Percentiles rank a stretch among this genome's conserved stretches.
These are phyloP conservation scores for Pythium sp. DNA, from an alignment of 352 stramenopile genomes.

Conservation along the genomic window DNA sequence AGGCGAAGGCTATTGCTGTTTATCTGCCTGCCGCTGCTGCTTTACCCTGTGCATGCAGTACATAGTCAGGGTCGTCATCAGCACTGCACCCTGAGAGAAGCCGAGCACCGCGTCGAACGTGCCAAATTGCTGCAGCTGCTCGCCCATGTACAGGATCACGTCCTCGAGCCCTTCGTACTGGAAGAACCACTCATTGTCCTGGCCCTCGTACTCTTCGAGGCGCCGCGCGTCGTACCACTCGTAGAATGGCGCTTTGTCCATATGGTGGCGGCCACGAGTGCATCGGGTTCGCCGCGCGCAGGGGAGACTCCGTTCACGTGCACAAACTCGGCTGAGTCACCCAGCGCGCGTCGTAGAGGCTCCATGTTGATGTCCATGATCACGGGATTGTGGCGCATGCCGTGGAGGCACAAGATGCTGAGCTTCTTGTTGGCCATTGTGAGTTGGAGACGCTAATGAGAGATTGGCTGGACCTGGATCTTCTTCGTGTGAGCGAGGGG, in stretches of 20 bases:
- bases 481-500: too few relatives aligned
- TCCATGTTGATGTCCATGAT: constrained; percentile 1
- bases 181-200: constrained; percentile 37
- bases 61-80: constrained; percentile 12
- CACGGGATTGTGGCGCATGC: background rate
- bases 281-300: background rate
- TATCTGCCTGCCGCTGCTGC: constrained; percentile 1
- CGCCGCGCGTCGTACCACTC: constrained; percentile 4
- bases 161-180: constrained; percentile 43
- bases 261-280: background rate
- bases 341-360: background rate
- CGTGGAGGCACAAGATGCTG: constrained; percentile 4
- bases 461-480: too few relatives aligned
- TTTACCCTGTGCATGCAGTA: constrained; percentile 5
- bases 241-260: constrained; percentile 4
- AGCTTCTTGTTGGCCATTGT: constrained; percentile 1
- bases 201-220: background rate
- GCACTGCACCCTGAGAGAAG: constrained; percentile 10
- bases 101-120: constrained; percentile 45
- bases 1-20: background rate
- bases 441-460: too few relatives aligned
- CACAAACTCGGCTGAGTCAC: constrained; percentile 2
- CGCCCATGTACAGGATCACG: constrained; percentile 44
- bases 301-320: background rate
- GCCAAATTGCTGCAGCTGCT: constrained; percentile 39